Base-by-base conservation (phyloP, 2,329 filamentous ascomycete species). In the Penicillium sp. region DNA sequence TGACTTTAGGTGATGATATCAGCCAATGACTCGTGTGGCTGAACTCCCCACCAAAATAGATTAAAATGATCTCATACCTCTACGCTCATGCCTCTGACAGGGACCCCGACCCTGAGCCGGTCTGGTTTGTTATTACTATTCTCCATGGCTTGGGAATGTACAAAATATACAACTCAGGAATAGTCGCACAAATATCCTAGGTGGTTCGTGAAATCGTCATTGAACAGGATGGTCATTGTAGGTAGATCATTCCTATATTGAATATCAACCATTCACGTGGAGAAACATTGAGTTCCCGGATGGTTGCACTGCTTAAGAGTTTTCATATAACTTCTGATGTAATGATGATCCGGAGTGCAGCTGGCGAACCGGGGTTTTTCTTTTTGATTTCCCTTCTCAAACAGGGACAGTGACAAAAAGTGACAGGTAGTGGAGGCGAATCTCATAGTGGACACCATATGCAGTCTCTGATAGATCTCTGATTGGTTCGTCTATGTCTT, bases 11-110 rank as follows among this genome's bases (percentile, higher is more conserved):
- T 9, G 16, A 41, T 45, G 32, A 54, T 50, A 21, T 21, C 18
- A 39, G 52, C 16, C 31, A 51, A 62, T 64, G 60, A 65, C 57
- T 58, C 57, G 56, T 58, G 62, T 65, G 62, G 62, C 62, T 64
- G 61, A 62, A 32, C 57, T 55, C 56, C 60, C 62, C 62, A 65
- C 62, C 54, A 25, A 52, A 62, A 65, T 65, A 65, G 45, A 65
- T 65, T 64, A 62, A 64, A 63, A 64, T 65, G 62, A 65, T 65
- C 58, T 65, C 62, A 64, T 65, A 47, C 58, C 45, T 15, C 18
- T 32, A 39, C 51, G 47, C 44, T 55, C 37, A 13, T 31, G 27
- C 34, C 37, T 38, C 35, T 49, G 44, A 52, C 54, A 50, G 39
- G 46, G 10, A 38, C 16, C 31, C 13, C 29, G 23, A 47, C 44